Conservation (phyloP, 139 green algal genomes). For the Picochlorum sp. region DNA sequence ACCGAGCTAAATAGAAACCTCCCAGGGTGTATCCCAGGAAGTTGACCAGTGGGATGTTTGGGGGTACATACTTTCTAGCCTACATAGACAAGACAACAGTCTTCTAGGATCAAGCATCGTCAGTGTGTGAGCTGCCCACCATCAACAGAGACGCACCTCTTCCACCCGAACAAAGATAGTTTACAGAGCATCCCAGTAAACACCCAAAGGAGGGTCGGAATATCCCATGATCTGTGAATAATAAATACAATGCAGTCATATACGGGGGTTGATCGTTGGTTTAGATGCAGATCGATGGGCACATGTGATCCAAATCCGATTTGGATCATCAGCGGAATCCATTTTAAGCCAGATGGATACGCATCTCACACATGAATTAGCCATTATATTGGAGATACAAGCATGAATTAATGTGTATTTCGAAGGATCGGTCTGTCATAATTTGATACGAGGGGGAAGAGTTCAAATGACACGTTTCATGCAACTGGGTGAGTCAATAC, state of each 20-base stretch:
- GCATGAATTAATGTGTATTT: too few species aligned
- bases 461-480: too few species aligned
- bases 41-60: slow-evolving; percentile 72
- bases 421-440: too few species aligned
- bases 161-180: slow-evolving; percentile 74
- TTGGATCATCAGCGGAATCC: too few species aligned
- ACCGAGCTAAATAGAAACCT: slow-evolving; percentile 87
- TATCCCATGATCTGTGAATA: slow-evolving; percentile 49
- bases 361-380: too few species aligned
- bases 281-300: not conserved
- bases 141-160: slow-evolving; percentile 17
- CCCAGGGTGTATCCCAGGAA: slow-evolving; percentile 85
- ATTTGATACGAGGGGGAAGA: too few species aligned
- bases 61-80: slow-evolving; percentile 73
- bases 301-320: too few species aligned
- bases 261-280: not conserved
- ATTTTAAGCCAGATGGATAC: too few species aligned
- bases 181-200: slow-evolving; percentile 83
- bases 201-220: slow-evolving; percentile 56
- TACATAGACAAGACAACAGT: slow-evolving; percentile 14
- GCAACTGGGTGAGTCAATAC: too few species aligned
- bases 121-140: too few species aligned
- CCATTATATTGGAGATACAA: too few species aligned
- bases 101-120: too few species aligned
- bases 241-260: not conserved